Conservation (phyloP, 2,329 filamentous ascomycete genomes). For the Cladobotryum protrusum region DNA sequence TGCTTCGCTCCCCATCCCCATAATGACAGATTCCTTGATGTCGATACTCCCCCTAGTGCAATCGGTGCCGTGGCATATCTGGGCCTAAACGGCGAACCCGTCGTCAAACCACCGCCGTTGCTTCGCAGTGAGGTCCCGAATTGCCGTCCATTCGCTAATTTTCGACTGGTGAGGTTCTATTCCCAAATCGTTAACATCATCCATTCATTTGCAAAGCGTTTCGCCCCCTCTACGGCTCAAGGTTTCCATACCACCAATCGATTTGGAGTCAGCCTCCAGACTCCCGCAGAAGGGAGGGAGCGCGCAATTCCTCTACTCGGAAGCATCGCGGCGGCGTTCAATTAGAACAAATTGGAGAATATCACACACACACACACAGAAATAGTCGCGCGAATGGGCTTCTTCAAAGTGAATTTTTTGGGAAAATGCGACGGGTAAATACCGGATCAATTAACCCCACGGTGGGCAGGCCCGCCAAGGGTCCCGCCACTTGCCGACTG, state of each 20-base stretch:
- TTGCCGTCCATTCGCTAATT: slow-evolving; percentile 28
- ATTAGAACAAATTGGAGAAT: slow-evolving; percentile 6
- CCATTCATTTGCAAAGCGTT: too few species aligned
- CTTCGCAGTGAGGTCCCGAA: slow-evolving; percentile 28
- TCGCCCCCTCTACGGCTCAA: background rate
- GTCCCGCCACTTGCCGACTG: background rate
- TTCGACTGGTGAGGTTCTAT: slow-evolving; percentile 22
- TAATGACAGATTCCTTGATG: slow-evolving; percentile 27
- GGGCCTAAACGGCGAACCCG: slow-evolving; percentile 18
- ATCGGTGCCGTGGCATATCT: slow-evolving; percentile 21
- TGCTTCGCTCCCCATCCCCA: slow-evolving; percentile 33
- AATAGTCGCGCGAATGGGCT: slow-evolving; percentile 15
- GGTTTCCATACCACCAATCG: slow-evolving; percentile 21
- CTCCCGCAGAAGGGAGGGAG: slow-evolving; percentile 29
- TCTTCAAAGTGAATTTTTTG: slow-evolving; percentile 25
- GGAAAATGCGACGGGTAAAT: slow-evolving; percentile 27
- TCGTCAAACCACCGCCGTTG: slow-evolving; percentile 15
- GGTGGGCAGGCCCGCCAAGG: background rate
- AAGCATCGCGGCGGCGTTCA: slow-evolving; percentile 33
- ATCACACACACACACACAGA: background rate
- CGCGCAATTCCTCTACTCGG: slow-evolving; percentile 39
- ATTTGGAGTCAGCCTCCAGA: slow-evolving; percentile 24
- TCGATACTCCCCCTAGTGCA: slow-evolving; percentile 25
- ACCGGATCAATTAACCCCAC: slow-evolving; percentile 21
- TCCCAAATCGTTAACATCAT: background rate